These are phyloP conservation scores for Fusarium paranaense DNA, from an alignment of 2,329 filamentous ascomycete species.

Conservation along the genomic window DNA sequence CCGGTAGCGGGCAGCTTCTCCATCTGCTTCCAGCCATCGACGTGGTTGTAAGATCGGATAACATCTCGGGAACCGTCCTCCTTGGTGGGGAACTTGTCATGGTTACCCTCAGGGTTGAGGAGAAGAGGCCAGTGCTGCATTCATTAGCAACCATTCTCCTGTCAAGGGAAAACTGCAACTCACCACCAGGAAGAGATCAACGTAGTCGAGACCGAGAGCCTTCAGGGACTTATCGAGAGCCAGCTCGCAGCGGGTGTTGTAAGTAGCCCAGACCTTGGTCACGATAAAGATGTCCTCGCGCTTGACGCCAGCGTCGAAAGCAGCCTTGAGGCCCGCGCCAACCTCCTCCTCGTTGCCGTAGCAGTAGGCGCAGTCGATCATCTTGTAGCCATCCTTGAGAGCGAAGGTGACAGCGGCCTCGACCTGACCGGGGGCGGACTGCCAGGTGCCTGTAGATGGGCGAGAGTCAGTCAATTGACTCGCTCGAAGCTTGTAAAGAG, in stretches of 20 bases:
- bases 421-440: conserved; percentile 69
- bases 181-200: conserved; percentile 81
- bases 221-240: conserved; percentile 79
- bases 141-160: neutral
- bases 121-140: conserved; percentile 80
- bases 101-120: conserved; percentile 83
- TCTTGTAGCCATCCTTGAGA: conserved; percentile 66
- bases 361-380: conserved; percentile 80
- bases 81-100: conserved; percentile 80
- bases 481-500: neutral
- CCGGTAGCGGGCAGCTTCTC: conserved; percentile 72
- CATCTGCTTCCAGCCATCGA: conserved; percentile 82
- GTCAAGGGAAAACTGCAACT: conserved; percentile 29
- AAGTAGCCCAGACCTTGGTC: conserved; percentile 88
- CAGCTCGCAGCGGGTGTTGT: conserved; percentile 76
- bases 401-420: conserved; percentile 68
- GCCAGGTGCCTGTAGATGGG: conserved; percentile 70
- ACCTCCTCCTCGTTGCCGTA: conserved; percentile 88
- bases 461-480: conserved; percentile 15
- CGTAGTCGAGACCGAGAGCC: conserved; percentile 80
- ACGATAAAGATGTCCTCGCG: conserved; percentile 86
- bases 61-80: conserved; percentile 81
- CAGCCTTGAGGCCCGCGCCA: conserved; percentile 80
- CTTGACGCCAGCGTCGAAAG: conserved; percentile 76
- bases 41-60: conserved; percentile 74